These are phyloP conservation scores for Eruca vesicaria DNA, from an alignment of 441 rosid species.

Conservation along the genomic window DNA sequence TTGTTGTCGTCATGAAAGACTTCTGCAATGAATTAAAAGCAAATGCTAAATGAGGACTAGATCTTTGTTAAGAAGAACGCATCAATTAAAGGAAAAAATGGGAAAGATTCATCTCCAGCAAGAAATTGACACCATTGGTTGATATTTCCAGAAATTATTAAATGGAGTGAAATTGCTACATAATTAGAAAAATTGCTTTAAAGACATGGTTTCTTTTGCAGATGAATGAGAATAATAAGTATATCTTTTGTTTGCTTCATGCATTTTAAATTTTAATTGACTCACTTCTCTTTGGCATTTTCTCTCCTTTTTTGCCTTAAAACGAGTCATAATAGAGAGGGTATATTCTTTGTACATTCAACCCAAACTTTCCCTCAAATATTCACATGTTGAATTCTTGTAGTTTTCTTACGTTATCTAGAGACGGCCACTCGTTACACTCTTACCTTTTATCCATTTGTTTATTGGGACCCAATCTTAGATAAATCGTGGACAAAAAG, in stretches of 20 bases:
- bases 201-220: conserved; percentile 36
- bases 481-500: neutral
- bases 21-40: conserved; percentile 36
- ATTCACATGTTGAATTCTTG: conserved; percentile 30
- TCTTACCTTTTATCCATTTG: conserved; percentile 24
- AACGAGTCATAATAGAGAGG: conserved; percentile 23
- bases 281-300: conserved; percentile 31
- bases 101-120: conserved; percentile 36
- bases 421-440: conserved; percentile 29
- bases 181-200: conserved; percentile 32
- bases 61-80: conserved; percentile 29
- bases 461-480: conserved; percentile 10
- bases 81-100: conserved; percentile 31
- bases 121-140: conserved; percentile 35
- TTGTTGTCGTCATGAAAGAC: conserved; percentile 31
- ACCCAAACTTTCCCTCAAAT: conserved; percentile 27
- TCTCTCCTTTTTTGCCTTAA: conserved; percentile 20
- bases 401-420: conserved; percentile 33
- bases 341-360: conserved; percentile 36
- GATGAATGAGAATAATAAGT: conserved; percentile 39
- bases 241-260: conserved; percentile 31
- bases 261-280: conserved; percentile 18
- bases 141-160: conserved; percentile 26
- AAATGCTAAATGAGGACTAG: conserved; percentile 36
- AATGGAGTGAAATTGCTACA: conserved; percentile 19